Evolutionary conservation across 2,329 filamentous ascomycete species (phyloP), one percentile per base, ranked within the genome.

Genomic region (Sclerotinia subarctica): DNA sequence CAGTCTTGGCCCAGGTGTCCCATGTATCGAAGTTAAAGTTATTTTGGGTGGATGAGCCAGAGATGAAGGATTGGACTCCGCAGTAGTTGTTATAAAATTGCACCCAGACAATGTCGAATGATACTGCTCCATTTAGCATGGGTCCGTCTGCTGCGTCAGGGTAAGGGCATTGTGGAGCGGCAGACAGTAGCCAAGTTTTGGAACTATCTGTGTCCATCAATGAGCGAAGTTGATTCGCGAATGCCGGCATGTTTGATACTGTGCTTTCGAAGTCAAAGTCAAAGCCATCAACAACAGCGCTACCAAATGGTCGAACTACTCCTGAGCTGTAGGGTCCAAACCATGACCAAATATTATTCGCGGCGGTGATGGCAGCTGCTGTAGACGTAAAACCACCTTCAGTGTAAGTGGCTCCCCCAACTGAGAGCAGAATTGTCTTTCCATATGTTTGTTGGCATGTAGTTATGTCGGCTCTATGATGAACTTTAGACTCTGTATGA

Each of bases 361-460:
- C 90, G 2, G 85, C 85, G 1, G 80, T 75, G 26, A 81, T 76
- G 7, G 89, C 89, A 0, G 81, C 83, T 0, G 78, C 71, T 1
- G 80, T 72, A n/a, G 82, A 84, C 49, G 78, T 74, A 80, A 91
- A 91, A 35, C 89, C 89, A 44, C 87, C 88, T 76, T 91, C 88
- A 24, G 81, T 86, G 77, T 91, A 91, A 1, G 88, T 89, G 3
- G 86, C 86, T 44, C 91, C 90, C 24, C 90, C 90, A 56, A 93
- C 82, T 3, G 90, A 92, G 13, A 93, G 82, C 56, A 92, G 76
- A 72, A 93, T 88, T 1, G 89, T 91, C 79, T 93, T 93, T 70
- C 85, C 85, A 70, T 86, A 79, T 6, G 76, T 78, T 19, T 78
- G 72, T 77, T 93, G 90, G 78, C 90, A 94, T 13, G 82, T 74